These are phyloP conservation scores for Paraphoma chrysanthemicola DNA, from an alignment of 2,329 filamentous ascomycete species.

Conservation along the genomic window DNA sequence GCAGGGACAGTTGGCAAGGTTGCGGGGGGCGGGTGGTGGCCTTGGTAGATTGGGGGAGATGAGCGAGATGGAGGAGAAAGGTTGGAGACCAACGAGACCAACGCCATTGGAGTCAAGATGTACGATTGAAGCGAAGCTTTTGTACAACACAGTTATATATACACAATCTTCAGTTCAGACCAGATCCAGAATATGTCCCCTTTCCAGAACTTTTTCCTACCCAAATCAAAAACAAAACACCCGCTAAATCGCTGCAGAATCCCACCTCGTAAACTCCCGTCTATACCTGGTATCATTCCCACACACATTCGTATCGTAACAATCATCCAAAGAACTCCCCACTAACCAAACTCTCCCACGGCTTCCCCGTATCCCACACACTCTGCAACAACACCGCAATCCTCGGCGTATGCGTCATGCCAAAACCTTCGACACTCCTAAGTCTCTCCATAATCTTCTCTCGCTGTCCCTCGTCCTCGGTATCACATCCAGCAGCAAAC, in stretches of 20 bases:
- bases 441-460: slow-evolving; percentile 70
- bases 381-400: slow-evolving; percentile 71
- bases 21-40: slow-evolving; percentile 32
- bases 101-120: neutral
- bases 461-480: slow-evolving; percentile 62
- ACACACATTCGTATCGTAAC: neutral
- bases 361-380: slow-evolving; percentile 71
- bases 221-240: neutral
- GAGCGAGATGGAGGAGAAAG: neutral
- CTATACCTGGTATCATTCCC: neutral
- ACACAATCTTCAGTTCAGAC: neutral
- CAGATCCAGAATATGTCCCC: neutral
- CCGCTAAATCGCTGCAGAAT: neutral
- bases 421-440: slow-evolving; percentile 71
- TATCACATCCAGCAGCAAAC: slow-evolving; percentile 83
- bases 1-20: slow-evolving; percentile 18
- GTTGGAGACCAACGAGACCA: neutral
- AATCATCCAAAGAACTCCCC: slow-evolving; percentile 70
- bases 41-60: slow-evolving; percentile 21
- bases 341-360: slow-evolving; percentile 72
- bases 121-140: slow-evolving; percentile 1
- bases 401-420: slow-evolving; percentile 75
- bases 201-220: neutral
- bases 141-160: neutral
- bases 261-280: neutral